Evolutionary conservation across 306 rosid genomes (phyloP).

Genomic region (Pterocarpus santalinus): DNA sequence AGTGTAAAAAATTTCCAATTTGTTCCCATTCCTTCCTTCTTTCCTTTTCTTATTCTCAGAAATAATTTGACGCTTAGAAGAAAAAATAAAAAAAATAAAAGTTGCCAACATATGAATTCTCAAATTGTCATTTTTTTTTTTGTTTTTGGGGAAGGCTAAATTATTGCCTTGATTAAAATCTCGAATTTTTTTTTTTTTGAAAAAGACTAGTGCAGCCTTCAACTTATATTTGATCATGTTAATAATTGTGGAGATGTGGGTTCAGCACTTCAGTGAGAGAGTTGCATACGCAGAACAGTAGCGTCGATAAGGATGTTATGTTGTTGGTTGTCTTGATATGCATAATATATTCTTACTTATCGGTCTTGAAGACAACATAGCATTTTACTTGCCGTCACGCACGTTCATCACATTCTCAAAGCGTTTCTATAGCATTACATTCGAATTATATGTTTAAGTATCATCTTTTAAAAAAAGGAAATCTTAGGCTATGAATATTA

Average conservation of each 20-base stretch:
- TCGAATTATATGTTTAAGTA: neutral
- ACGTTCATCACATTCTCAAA: too few species aligned
- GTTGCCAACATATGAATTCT: neutral
- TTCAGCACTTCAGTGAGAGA: neutral
- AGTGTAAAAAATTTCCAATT: too few species aligned
- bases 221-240: neutral
- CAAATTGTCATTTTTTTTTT: neutral
- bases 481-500: neutral
- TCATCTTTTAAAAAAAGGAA: neutral
- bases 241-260: neutral
- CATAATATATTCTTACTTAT: neutral
- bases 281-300: slow-evolving; percentile 24
- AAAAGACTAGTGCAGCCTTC: neutral
- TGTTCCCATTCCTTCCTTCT: too few species aligned
- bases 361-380: neutral
- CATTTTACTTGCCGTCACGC: too few species aligned
- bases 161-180: neutral
- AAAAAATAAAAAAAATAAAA: neutral
- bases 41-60: too few species aligned
- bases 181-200: neutral
- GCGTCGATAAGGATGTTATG: slow-evolving; percentile 19
- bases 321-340: slow-evolving; percentile 14
- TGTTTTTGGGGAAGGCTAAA: neutral
- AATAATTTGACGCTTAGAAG: too few species aligned
- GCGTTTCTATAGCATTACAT: too few species aligned